Base-by-base conservation (phyloP, 805 yeast genomes). In the Ogataea thermomethanolica region DNA sequence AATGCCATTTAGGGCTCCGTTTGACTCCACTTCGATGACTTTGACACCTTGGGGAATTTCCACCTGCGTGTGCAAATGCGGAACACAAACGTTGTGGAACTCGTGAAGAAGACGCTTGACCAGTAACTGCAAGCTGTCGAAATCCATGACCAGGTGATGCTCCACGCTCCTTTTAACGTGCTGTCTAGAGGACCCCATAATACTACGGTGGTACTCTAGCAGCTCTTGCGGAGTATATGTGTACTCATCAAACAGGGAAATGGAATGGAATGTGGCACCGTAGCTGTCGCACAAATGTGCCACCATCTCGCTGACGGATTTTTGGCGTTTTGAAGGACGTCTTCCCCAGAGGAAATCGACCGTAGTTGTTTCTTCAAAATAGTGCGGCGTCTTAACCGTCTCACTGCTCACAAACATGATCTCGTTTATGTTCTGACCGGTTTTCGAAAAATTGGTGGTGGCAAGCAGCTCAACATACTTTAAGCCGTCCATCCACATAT, bases 161-260 rank as follows among this genome's bases (percentile, higher is more conserved):
- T 45, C 41, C 17, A 52, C 36, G 26, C 39, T 37, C 6, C 37
- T 33, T 12, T 40, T 40, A n/a, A 27, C 36, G 10, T 23, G 9
- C 2, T 32, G 3, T 7, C 22, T 27, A 7, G 27, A 11, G 5
- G 35, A 13, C 4, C 44, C 36, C 21, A 32, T 40, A 6, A 59
- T 23, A n/a, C 22, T 39, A 10, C 44, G 20, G 31, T 45, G 45
- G 42, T 58, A 55, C 6, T 32, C 26, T 4, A 51, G 7, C 2
- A 58, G 25, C 25, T 58, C 54, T n/a, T 11, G 20, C 3, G 58
- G 50, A 10, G 31, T 37, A 41, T 46, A 55, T 13, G 29, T 43
- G 29, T 49, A 58, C 29, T 61, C 65, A 45, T 61, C 64, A 17
- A 54, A 49, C 7, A 61, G 33, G 5, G 56, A 43, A 6, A 60